Base-by-base conservation (phyloP, 345 rosid genomes). In the Hypericum androsaemum region DNA sequence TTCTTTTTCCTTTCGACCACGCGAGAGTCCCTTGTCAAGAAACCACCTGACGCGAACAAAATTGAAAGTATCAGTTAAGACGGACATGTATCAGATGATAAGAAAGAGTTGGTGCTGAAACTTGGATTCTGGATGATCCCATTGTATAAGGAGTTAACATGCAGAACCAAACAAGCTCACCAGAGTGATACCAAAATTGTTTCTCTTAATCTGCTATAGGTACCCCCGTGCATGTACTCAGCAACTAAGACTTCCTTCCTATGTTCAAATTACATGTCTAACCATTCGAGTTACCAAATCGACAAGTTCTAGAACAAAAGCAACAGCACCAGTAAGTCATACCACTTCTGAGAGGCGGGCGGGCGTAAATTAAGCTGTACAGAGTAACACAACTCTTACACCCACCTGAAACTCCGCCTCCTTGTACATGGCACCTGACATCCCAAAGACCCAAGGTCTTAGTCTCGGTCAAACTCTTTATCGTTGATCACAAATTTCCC, bases 1-100 rank as follows among this genome's bases (percentile, higher is more conserved):
- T 69, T 92, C n/a, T n/a, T 88, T 62, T 92, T 92, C 78, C 98
- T 82, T 77, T 90, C 98, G 56, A 90, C 98, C 76, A 79, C 89
- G 43, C 98, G 73, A 0, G 96, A 60, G 68, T 90, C 98, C 75
- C 98, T 88, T 7, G 96, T 87, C 81, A 90, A 77, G 71, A 84
- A 90, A 13, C 95, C 95, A 50, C 49, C 98, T 90, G 84, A 9
- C 13, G 65, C 59, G n/a, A 12, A 58, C 32, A 58, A 8, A 16
- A 17, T 9, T 9, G 43, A 1, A 36, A 41, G 16, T 13, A 22
- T 44, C 12, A 36, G 16, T 48, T 10, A 52, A 3, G 16, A 6
- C n/a, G 16, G 39, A 38, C 11, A 55, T 12, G 35, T n/a, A n/a
- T 13, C 8, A 12, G 7, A n/a, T 40, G 35, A 38, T n/a, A 11